Base-by-base conservation (phyloP, 768 basidiomycete species). In the Suillus cothurnatus region DNA sequence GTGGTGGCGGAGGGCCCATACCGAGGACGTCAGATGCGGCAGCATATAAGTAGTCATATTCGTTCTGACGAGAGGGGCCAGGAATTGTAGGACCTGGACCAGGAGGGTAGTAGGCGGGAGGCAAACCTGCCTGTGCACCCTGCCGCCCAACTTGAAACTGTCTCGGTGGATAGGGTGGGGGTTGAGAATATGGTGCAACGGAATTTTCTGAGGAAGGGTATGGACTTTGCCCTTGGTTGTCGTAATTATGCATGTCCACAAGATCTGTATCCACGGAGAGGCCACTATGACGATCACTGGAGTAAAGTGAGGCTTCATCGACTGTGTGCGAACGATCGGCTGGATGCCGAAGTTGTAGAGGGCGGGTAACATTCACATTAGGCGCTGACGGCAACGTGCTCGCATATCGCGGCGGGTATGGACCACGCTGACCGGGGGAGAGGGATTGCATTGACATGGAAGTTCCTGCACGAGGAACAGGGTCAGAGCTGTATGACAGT, bases 1-100 rank as follows among this genome's bases (percentile, higher is more conserved):
- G 67, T 55, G 55, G 67, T 68, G 59, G 70, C 53, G 89, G 89
- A 23, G 86, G 90, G 0, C 84, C 87, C 86, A 92, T 88, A 19
- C 92, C 92, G 19, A 94, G 82, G 11, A 93, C 89, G 73, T 90
- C 86, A 11, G 92, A 92, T 11, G 93, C 93, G 17, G 92, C 92
- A 12, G 85, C 84, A 73, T 92, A 90, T 15, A 92, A 76, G 43
- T 83, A 79, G 72, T 88, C 86, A 68, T 85, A 87, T 61, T 84
- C 82, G 38, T 75, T 76, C 19, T 75, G 73, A 59, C 67, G 77
- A 12, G 79, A 71, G 66, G 74, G 66, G 17, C 68, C 64, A 45
- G 64, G 67, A 23, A 64, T 67, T 4, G 66, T 34, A n/a, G 58
- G 31, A 17, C 60, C 41, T 36, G 38, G 61, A 6, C n/a, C 62